Conservation (phyloP, 2,329 filamentous ascomycete species). For the Chaetoscypha palmicola region DNA sequence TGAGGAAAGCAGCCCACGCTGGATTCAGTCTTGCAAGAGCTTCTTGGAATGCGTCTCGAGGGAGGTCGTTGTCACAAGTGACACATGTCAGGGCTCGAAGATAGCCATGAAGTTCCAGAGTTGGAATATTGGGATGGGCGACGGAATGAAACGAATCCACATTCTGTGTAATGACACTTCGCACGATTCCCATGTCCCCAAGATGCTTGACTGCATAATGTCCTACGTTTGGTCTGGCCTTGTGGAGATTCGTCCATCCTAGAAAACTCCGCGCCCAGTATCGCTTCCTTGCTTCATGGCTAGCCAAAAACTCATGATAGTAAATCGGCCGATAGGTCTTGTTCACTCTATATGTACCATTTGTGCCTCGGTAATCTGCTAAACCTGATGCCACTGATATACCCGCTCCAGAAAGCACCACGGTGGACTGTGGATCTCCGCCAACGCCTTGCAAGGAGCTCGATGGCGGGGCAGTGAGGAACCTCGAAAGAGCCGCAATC, state of each 20-base stretch:
- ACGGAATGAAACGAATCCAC: conserved; percentile 87
- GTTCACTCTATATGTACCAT: conserved; percentile 90
- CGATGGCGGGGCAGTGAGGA: conserved; percentile 59
- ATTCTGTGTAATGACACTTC: conserved; percentile 84
- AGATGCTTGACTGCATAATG: conserved; percentile 73
- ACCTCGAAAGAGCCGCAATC: conserved; percentile 67
- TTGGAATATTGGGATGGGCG: conserved; percentile 68
- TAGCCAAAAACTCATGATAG: conserved; percentile 77
- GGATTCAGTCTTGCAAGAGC: conserved; percentile 76
- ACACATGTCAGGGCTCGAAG: conserved; percentile 75
- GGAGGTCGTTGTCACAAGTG: conserved; percentile 65
- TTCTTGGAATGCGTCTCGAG: conserved; percentile 67
- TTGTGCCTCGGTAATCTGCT: conserved; percentile 82
- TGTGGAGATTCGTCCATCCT: conserved; percentile 78
- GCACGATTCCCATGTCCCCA: conserved; percentile 63
- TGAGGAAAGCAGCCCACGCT: conserved; percentile 71
- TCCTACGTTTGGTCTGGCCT: conserved; percentile 69
- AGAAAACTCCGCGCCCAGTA: conserved; percentile 96
- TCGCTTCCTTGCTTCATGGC: conserved; percentile 77
- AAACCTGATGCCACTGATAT: conserved; percentile 90
- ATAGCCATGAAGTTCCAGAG: conserved; percentile 87
- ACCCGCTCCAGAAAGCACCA: conserved; percentile 74
- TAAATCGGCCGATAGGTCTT: conserved; percentile 88
- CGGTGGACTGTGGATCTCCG: conserved; percentile 40
- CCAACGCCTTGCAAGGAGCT: conserved; percentile 36